Conservation (phyloP, 352 stramenopile genomes). For the Peronospora destructor region DNA sequence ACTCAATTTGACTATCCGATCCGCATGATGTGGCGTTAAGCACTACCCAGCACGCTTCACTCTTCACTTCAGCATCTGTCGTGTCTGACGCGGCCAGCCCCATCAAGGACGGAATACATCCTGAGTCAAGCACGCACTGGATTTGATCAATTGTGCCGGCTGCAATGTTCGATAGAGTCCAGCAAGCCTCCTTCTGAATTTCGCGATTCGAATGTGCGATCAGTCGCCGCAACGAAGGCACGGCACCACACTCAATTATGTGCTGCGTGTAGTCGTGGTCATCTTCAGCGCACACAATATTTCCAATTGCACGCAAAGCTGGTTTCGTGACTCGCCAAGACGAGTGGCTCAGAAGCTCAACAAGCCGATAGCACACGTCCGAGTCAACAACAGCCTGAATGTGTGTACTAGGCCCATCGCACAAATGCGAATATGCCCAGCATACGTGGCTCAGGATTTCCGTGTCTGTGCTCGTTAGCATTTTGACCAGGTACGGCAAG, state of each 20-base stretch:
- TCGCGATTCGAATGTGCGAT: constrained; percentile 95
- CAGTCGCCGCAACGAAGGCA: constrained; percentile 89
- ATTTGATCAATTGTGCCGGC: constrained; percentile 96
- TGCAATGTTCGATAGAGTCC: constrained; percentile 97
- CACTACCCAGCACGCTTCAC: constrained; percentile 97
- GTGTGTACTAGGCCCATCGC: constrained; percentile 93
- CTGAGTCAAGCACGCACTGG: constrained; percentile 95
- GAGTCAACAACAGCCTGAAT: constrained; percentile 93
- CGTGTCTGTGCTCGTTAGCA: constrained; percentile 91
- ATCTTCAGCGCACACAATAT: constrained; percentile 97
- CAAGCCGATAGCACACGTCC: constrained; percentile 85
- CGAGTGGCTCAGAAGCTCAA: constrained; percentile 89
- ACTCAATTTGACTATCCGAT: constrained; percentile 92
- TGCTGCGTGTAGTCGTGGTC: constrained; percentile 89
- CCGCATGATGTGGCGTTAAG: constrained; percentile 97
- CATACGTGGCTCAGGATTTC: constrained; percentile 93
- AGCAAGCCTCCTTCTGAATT: constrained; percentile 97
- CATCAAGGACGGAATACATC: constrained; percentile 92
- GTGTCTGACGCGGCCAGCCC: constrained; percentile 87
- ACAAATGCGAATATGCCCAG: constrained; percentile 96
- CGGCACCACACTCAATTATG: constrained; percentile 94
- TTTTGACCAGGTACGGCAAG: constrained; percentile 78
- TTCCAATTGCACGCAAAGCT: constrained; percentile 95
- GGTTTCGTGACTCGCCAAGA: constrained; percentile 96
- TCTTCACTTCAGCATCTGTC: constrained; percentile 94